Percentiles rank a stretch among this genome's conserved stretches.
Conservation (phyloP, 352 stramenopile genomes). For the Phytophthora cajani region DNA sequence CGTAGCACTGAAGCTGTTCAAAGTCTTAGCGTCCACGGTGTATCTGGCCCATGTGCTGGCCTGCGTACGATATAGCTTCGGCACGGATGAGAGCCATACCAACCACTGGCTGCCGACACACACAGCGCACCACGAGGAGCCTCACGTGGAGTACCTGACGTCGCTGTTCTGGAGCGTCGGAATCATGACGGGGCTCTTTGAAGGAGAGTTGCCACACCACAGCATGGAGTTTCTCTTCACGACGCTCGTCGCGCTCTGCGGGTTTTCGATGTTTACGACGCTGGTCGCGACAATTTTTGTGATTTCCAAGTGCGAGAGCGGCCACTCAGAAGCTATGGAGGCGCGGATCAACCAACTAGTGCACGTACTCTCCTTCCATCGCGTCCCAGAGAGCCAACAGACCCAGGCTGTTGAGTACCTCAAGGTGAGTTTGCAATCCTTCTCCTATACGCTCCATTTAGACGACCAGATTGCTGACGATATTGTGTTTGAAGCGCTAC, state of each 20-base stretch:
- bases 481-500: background rate
- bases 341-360: background rate
- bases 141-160: background rate
- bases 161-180: conserved; percentile 1
- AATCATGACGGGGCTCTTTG: conserved; percentile 1
- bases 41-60: background rate
- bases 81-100: background rate
- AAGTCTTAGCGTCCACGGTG: background rate
- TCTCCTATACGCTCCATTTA: background rate
- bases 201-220: background rate
- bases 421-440: background rate
- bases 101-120: background rate
- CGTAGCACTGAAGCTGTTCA: background rate
- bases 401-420: background rate
- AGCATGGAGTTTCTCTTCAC: conserved; percentile 2
- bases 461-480: background rate
- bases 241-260: background rate
- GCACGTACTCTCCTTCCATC: background rate
- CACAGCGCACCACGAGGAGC: background rate
- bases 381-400: background rate
- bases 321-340: background rate
- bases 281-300: background rate
- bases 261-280: background rate
- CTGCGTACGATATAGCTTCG: conserved; percentile 1
- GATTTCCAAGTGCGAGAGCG: conserved; percentile 4